Percentiles rank a stretch among this genome's conserved stretches.
Conservation (phyloP, 495 filamentous ascomycete genomes). For the Aspergillus steynii region DNA sequence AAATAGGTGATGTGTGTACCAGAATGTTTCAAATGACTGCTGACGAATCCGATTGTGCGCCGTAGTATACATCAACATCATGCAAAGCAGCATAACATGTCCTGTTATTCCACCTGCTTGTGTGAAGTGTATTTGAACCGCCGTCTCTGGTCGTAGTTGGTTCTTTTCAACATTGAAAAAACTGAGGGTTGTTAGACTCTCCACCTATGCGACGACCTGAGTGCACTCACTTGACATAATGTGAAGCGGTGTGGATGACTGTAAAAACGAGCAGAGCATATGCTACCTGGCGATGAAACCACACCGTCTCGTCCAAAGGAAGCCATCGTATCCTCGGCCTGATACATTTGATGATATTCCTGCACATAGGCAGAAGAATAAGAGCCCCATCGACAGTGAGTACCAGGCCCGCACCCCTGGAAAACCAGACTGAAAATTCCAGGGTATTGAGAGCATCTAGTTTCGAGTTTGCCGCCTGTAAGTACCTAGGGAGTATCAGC, state of each 20-base stretch:
- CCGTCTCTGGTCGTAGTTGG: conserved; percentile 76
- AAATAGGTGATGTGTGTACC: conserved; percentile 98
- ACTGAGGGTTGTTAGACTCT: conserved; percentile 41
- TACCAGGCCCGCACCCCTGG: conserved; percentile 84
- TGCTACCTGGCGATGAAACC: conserved; percentile 95
- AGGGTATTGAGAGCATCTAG: conserved; percentile 80
- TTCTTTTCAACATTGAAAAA: conserved; percentile 94
- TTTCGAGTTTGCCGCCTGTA: conserved; percentile 65
- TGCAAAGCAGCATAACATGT: conserved; percentile 97
- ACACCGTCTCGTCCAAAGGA: conserved; percentile 91
- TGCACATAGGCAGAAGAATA: conserved; percentile 92
- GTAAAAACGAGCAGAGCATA: conserved; percentile 85
- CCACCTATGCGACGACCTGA: conserved; percentile 18
- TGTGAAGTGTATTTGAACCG: conserved; percentile 91
- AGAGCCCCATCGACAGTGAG: conserved; percentile 81
- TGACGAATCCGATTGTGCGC: conserved; percentile 91
- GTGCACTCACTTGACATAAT: conserved; percentile 89
- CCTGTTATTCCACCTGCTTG: conserved; percentile 90
- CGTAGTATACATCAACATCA: conserved; percentile 98
- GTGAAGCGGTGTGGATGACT: conserved; percentile 70
- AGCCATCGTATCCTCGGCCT: conserved; percentile 86
- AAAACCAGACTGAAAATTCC: conserved; percentile 90
- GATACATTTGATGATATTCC: conserved; percentile 79
- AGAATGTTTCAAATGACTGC: conserved; percentile 97
- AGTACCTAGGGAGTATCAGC: conserved; percentile 57